phyloP scores from a whole-genome alignment of 1,139 yeast genomes.

The Taiozyma onychis region DNA sequence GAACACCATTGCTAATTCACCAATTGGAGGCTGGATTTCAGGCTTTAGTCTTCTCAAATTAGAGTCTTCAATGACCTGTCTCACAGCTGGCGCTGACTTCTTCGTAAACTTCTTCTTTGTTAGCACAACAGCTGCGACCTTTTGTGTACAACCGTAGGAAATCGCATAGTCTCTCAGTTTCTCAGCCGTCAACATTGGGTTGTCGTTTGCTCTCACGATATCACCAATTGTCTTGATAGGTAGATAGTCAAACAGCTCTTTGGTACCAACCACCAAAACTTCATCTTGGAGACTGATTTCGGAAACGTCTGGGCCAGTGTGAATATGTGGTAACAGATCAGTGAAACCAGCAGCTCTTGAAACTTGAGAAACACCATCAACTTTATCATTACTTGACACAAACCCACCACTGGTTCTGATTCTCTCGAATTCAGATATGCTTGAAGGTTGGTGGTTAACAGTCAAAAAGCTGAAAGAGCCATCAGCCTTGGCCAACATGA shows the following conservation, averaged over 20 bases:
- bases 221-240: constrained; percentile 87
- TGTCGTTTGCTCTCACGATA: constrained; percentile 73
- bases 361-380: constrained; percentile 77
- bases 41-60: constrained; percentile 78
- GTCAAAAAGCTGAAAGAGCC: constrained; percentile 77
- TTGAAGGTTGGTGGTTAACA: constrained; percentile 80
- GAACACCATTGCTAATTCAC: constrained; percentile 90
- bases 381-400: constrained; percentile 78
- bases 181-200: constrained; percentile 91
- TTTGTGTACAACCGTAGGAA: constrained; percentile 82
- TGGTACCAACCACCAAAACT: constrained; percentile 79
- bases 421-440: constrained; percentile 73
- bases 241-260: constrained; percentile 79
- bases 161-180: constrained; percentile 91
- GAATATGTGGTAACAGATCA: constrained; percentile 80
- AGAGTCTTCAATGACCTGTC: constrained; percentile 63
- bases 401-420: constrained; percentile 90
- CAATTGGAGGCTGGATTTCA: constrained; percentile 93
- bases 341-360: constrained; percentile 93
- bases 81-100: constrained; percentile 37
- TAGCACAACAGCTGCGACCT: constrained; percentile 79
- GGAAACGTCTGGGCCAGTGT: constrained; percentile 79
- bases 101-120: constrained; percentile 46
- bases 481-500: constrained; percentile 69
- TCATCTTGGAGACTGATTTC: constrained; percentile 69